Evolutionary conservation across 2,329 filamentous ascomycete species (phyloP), one percentile per base, ranked within the genome.

Genomic region (Neofusicoccum parvum): DNA sequence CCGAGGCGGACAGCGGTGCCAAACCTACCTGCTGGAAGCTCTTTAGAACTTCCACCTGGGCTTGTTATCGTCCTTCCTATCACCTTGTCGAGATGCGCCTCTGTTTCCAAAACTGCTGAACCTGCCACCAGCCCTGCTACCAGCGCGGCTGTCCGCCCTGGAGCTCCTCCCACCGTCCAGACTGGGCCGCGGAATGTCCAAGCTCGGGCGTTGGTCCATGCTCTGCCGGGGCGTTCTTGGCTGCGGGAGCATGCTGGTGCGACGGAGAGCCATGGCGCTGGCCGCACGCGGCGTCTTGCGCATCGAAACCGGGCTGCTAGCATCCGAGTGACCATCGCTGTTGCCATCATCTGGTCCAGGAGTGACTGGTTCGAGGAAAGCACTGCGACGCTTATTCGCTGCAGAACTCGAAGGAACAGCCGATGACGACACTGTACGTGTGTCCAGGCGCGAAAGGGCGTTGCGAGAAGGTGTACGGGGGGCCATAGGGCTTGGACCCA

Each of bases 191-290:
- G 60, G 59, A 14, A 59, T 17, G 54, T 59, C 54, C 15, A 59
- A 45, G 27, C 54, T 59, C 15, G 59, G 59, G 3, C 46, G 59
- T 10, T 32, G 27, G 6, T 41, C 59, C 12, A 14, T 45, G 36
- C 15, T 53, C 17, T 32, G 36, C 6, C 41, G 49, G 5, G 62
- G 62, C 50, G 50, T 53, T n/a, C 6, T 53, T 14, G 62, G 62
- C 39, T 64, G 62, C 32, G 62, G 62, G 5, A 64, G 39, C 62
- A 64, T 64, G 50, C 62, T 64, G 62, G 43, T 64, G 41, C 62
- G 62, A 3, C 62, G 62, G 3, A 54, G 27, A 5, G 48, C 48
- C 49, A 56, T 48, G 51, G 50, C 62, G 43, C 49, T 64, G 50
- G 34, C 62, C 48, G 62, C 41, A 17, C 62, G 62, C 12, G 62